These are phyloP conservation scores for Oidiodendron maius DNA, from an alignment of 495 filamentous ascomycete genomes.

Conservation along the genomic window DNA sequence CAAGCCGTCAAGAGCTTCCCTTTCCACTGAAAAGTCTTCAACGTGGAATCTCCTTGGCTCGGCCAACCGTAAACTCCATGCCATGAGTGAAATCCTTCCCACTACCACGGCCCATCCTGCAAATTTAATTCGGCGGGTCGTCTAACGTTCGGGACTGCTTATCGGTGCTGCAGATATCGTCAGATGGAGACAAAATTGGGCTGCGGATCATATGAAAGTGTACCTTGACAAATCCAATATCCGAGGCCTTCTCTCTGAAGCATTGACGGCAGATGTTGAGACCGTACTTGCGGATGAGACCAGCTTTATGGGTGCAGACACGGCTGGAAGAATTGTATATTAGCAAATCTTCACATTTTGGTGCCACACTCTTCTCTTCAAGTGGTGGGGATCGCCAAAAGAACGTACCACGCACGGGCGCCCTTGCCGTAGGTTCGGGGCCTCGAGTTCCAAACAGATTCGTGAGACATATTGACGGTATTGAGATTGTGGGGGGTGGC, in stretches of 20 bases:
- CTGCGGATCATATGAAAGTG: slow-evolving; percentile 20
- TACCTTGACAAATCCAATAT: slow-evolving; percentile 99
- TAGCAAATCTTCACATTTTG: slow-evolving; percentile 1
- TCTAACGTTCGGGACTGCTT: slow-evolving; percentile 21
- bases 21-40: slow-evolving; percentile 7
- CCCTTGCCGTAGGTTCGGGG: slow-evolving; percentile 96
- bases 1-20: slow-evolving; percentile 1
- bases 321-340: slow-evolving; percentile 52
- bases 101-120: slow-evolving; percentile 11
- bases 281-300: slow-evolving; percentile 98
- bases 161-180: slow-evolving; percentile 42
- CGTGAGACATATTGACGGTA: slow-evolving; percentile 78
- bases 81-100: slow-evolving; percentile 24
- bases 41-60: slow-evolving; percentile 8
- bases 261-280: slow-evolving; percentile 99
- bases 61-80: slow-evolving; percentile 22
- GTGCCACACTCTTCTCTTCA: slow-evolving; percentile 14
- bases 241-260: slow-evolving; percentile 93
- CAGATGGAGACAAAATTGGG: slow-evolving; percentile 9
- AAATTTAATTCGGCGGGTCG: slow-evolving; percentile 8
- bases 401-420: slow-evolving; percentile 74
- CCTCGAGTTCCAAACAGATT: slow-evolving; percentile 98
- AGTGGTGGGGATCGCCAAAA: not conserved
- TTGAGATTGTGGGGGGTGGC: slow-evolving; percentile 7
- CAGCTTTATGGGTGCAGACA: slow-evolving; percentile 90